Conservation (phyloP, 73 alveolate species). For the Paramecium octaurelia region DNA sequence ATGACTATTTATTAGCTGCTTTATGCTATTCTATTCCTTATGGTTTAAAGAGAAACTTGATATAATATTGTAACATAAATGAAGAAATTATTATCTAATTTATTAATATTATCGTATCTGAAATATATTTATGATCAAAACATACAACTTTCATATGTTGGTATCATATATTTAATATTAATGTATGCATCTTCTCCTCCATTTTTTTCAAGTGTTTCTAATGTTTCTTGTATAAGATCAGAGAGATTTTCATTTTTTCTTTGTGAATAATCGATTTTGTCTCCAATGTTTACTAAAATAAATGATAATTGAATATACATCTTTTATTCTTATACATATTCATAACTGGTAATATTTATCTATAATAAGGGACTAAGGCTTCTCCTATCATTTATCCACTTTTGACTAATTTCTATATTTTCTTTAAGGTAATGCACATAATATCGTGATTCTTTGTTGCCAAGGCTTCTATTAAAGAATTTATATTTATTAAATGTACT, state of each 20-base stretch:
- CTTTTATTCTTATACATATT: slow-evolving; percentile 91
- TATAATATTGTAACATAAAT: too few relatives aligned
- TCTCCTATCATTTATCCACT: slow-evolving; percentile 94
- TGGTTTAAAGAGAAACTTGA: too few relatives aligned
- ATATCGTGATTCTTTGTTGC: slow-evolving; percentile 93
- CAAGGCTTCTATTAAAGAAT: slow-evolving; percentile 83
- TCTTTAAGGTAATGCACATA: slow-evolving; percentile 91
- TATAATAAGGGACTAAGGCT: slow-evolving; percentile 96
- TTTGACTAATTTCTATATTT: slow-evolving; percentile 86
- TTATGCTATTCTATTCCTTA: too few relatives aligned
- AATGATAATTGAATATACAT: slow-evolving; percentile 8
- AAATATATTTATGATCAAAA: too few relatives aligned
- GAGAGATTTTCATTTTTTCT: slow-evolving; percentile 89
- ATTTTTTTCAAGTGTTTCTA: slow-evolving; percentile 95
- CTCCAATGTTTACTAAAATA: slow-evolving; percentile 82
- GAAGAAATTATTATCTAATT: neutral
- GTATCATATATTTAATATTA: too few relatives aligned
- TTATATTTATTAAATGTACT: slow-evolving; percentile 53
- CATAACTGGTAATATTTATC: slow-evolving; percentile 94
- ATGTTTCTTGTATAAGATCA: slow-evolving; percentile 97
- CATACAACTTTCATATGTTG: too few relatives aligned
- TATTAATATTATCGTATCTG: neutral
- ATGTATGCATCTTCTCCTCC: slow-evolving; percentile 99
- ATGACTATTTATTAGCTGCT: too few relatives aligned
- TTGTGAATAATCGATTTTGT: slow-evolving; percentile 94